A percentile compares a stretch with the other conserved stretches of the same genome.
Evolutionary conservation across 2,329 filamentous ascomycete species (phyloP).

Genomic region (Neocatenulostroma microsporum): DNA sequence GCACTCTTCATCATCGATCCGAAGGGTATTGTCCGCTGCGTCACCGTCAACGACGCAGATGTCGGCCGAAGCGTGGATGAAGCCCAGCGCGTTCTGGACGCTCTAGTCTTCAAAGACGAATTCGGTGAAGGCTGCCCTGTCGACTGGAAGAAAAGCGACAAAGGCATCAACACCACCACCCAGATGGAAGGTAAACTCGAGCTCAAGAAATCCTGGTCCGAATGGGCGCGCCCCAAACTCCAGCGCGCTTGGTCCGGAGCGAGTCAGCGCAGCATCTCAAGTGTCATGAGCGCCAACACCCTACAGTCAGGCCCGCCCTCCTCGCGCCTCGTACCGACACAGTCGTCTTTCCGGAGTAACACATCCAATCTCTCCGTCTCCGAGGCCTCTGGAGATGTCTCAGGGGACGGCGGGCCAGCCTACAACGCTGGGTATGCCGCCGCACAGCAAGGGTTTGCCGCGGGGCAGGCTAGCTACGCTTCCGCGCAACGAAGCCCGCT

Average conservation of each 20-base stretch:
- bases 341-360: conserved; percentile 10
- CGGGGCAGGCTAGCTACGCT: too few species aligned
- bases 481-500: conserved; percentile 13
- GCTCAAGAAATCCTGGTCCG: conserved; percentile 24
- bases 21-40: conserved; percentile 51
- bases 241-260: conserved; percentile 23
- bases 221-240: conserved; percentile 28
- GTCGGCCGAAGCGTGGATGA: conserved; percentile 59
- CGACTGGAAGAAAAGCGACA: conserved; percentile 28
- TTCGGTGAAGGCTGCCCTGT: conserved; percentile 33
- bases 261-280: conserved; percentile 10
- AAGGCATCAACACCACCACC: conserved; percentile 20
- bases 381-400: neutral
- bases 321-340: conserved; percentile 2
- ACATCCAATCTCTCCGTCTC: neutral
- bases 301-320: neutral
- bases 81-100: conserved; percentile 50
- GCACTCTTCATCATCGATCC: conserved; percentile 61
- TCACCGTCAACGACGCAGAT: conserved; percentile 58
- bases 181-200: conserved; percentile 23
- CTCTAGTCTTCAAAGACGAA: conserved; percentile 41
- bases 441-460: conserved; percentile 1
- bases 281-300: neutral
- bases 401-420: neutral
- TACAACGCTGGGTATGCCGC: neutral